A percentile compares a stretch with the other conserved stretches of the same genome.
Evolutionary conservation across 2,329 filamentous ascomycete species (phyloP).

Genomic region (Pochonia chlamydosporia): DNA sequence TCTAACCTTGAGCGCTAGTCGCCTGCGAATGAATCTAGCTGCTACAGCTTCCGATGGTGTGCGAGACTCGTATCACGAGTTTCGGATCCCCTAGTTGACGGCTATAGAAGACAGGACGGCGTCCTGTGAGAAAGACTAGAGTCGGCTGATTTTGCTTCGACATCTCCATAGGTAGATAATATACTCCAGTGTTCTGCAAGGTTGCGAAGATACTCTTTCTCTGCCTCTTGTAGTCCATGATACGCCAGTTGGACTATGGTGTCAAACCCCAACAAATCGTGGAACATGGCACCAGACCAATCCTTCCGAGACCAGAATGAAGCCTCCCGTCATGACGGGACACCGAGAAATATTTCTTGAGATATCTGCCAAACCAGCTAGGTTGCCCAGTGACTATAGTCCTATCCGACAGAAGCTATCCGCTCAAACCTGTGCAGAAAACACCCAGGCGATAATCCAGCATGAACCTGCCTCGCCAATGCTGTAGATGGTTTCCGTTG

Average conservation of each 20-base stretch:
- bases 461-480: neutral
- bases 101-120: slow-evolving; percentile 37
- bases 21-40: slow-evolving; percentile 45
- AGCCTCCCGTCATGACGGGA: neutral
- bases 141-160: slow-evolving; percentile 21
- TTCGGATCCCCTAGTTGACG: slow-evolving; percentile 39
- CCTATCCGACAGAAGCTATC: neutral
- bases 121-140: slow-evolving; percentile 26
- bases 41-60: slow-evolving; percentile 45
- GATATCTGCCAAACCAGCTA: slow-evolving; percentile 1
- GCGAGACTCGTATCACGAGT: slow-evolving; percentile 28
- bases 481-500: neutral
- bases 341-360: neutral
- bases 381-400: neutral
- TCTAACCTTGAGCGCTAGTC: slow-evolving; percentile 57
- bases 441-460: neutral
- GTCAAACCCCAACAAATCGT: neutral
- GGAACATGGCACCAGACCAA: neutral
- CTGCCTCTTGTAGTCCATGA: neutral
- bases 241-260: neutral
- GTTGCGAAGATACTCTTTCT: slow-evolving; percentile 1
- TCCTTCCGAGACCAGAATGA: neutral
- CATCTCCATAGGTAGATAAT: slow-evolving; percentile 20
- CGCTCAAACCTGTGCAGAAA: neutral
- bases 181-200: slow-evolving; percentile 3